Evolutionary conservation across 306 rosid species (phyloP).

Genomic region (Dryas alaskensis): DNA sequence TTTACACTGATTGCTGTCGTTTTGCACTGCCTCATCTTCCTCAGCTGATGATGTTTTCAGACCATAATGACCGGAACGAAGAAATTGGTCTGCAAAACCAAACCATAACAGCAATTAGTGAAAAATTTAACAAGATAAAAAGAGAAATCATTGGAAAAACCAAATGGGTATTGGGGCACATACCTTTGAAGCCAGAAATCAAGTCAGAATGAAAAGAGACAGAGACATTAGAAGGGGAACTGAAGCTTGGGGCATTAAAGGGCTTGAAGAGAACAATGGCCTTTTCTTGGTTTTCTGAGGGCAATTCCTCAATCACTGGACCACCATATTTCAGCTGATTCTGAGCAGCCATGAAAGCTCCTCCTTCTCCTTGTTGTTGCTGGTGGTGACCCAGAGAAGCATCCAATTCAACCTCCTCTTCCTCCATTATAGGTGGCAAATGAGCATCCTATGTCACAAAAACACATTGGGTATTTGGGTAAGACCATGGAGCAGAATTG

Average conservation of each 20-base stretch:
- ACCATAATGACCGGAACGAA: slow-evolving; percentile 26
- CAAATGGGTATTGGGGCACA: slow-evolving; percentile 1
- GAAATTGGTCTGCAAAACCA: slow-evolving; percentile 39
- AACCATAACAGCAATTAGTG: not conserved
- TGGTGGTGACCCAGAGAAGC: too few species aligned
- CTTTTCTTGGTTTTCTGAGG: slow-evolving; percentile 43
- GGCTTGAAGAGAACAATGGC: slow-evolving; percentile 79
- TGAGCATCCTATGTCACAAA: slow-evolving; percentile 46
- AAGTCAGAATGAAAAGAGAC: slow-evolving; percentile 47
- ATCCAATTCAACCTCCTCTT: slow-evolving; percentile 38
- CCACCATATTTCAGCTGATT: not conserved
- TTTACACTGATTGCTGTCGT: slow-evolving; percentile 19
- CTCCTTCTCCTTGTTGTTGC: slow-evolving; percentile 38
- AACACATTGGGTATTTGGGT: not conserved
- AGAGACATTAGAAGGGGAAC: slow-evolving; percentile 43
- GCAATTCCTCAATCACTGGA: slow-evolving; percentile 26
- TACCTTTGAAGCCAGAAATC: slow-evolving; percentile 54
- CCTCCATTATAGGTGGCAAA: slow-evolving; percentile 68
- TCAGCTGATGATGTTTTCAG: slow-evolving; percentile 10
- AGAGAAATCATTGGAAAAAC: slow-evolving; percentile 1
- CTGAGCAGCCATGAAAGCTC: not conserved
- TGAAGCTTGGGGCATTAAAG: slow-evolving; percentile 8
- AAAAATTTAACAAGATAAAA: not conserved
- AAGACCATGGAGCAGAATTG: not conserved
- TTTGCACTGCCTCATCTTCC: slow-evolving; percentile 14